A percentile compares a stretch with the other conserved stretches of the same genome.
phyloP scores from a whole-genome alignment of 331 rosid species.

The Pyracantha coccinea region DNA sequence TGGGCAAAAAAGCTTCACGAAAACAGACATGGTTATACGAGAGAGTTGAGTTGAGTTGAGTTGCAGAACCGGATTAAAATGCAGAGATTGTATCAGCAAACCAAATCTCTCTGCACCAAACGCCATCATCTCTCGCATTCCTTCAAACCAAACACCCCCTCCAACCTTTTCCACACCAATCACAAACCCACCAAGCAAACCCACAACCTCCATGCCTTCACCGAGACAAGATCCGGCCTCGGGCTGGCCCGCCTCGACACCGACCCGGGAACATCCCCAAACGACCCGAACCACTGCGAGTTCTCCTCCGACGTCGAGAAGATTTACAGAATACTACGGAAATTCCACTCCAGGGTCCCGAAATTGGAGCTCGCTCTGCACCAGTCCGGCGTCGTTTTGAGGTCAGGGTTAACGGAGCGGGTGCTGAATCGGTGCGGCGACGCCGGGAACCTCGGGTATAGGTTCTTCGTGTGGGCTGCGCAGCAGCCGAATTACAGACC shows the following conservation, averaged over 20 bases:
- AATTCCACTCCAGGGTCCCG: slow-evolving; percentile 63
- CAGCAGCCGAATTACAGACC: slow-evolving; percentile 53
- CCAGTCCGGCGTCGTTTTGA: slow-evolving; percentile 60
- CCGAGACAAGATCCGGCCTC: slow-evolving; percentile 12
- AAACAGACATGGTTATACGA: neutral
- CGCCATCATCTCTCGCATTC: slow-evolving; percentile 9
- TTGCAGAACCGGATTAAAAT: neutral
- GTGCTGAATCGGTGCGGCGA: slow-evolving; percentile 71
- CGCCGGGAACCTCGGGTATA: slow-evolving; percentile 70
- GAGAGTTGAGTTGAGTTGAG: neutral
- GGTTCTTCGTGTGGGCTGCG: slow-evolving; percentile 67
- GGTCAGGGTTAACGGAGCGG: slow-evolving; percentile 59
- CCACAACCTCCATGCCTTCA: neutral
- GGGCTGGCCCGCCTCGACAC: slow-evolving; percentile 35
- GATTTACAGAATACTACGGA: slow-evolving; percentile 51
- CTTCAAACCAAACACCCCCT: slow-evolving; percentile 10
- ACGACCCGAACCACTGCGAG: slow-evolving; percentile 31
- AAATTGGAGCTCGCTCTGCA: slow-evolving; percentile 73
- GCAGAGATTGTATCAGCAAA: slow-evolving; percentile 17
- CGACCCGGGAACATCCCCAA: neutral
- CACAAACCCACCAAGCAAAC: neutral
- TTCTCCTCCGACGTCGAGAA: slow-evolving; percentile 67
- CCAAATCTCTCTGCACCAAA: slow-evolving; percentile 6
- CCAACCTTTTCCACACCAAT: neutral
- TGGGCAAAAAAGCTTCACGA: neutral